These are phyloP conservation scores for Isabelozyma heimii DNA, from an alignment of 805 yeast genomes.

Conservation along the genomic window DNA sequence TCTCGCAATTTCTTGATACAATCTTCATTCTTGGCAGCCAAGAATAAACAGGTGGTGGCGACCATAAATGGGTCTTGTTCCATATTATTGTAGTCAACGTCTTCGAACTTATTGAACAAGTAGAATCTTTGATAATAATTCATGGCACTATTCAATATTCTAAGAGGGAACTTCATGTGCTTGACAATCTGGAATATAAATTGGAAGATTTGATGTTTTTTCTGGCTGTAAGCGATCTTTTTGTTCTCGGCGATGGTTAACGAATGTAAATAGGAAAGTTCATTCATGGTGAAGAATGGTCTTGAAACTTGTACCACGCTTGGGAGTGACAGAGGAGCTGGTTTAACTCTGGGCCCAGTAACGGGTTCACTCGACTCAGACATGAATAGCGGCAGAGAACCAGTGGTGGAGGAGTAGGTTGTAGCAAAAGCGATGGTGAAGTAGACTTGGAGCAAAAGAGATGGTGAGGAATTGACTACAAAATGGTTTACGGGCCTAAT, in stretches of 20 bases:
- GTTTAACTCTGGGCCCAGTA: background rate
- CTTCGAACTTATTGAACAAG: constrained; percentile 60
- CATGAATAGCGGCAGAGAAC: background rate
- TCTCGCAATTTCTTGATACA: constrained; percentile 74
- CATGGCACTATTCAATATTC: constrained; percentile 69
- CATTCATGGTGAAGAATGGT: constrained; percentile 58
- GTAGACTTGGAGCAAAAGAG: background rate
- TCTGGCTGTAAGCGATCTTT: constrained; percentile 44
- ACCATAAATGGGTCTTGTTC: constrained; percentile 53
- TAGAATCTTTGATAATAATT: constrained; percentile 69
- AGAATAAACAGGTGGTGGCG: constrained; percentile 65
- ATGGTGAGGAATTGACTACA: background rate
- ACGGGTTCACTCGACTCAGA: background rate
- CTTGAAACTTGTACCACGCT: constrained; percentile 46
- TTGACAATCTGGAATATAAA: constrained; percentile 53
- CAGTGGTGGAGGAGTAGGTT: background rate
- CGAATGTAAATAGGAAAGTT: constrained; percentile 49
- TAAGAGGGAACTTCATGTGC: constrained; percentile 62
- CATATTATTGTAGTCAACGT: constrained; percentile 25
- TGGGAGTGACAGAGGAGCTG: background rate
- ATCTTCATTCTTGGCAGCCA: constrained; percentile 80
- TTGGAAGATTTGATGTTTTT: constrained; percentile 52
- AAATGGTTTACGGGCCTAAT: background rate
- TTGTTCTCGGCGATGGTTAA: constrained; percentile 51
- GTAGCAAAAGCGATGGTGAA: background rate